These are phyloP conservation scores for Helicosporidium sp. DNA, from an alignment of 139 green algal species.

Conservation along the genomic window DNA sequence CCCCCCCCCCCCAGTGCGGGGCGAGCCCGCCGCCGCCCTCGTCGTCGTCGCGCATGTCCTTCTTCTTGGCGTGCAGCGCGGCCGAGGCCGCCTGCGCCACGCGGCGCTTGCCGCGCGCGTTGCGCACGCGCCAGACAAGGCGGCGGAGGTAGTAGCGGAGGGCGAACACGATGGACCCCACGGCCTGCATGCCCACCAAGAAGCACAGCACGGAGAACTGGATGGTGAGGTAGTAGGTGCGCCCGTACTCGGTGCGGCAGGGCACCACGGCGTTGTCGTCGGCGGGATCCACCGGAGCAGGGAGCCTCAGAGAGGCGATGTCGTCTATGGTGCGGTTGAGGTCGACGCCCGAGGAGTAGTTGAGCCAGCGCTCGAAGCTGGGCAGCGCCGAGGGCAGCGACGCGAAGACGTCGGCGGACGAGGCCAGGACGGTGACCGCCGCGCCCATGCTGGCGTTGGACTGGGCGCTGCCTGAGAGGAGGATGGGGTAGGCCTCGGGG, in stretches of 20 bases:
- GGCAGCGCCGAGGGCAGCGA: conserved; percentile 13
- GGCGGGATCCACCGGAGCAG: conserved; percentile 6
- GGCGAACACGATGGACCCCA: conserved; percentile 9
- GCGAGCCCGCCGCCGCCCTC: too few relatives aligned
- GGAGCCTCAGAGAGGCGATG: conserved; percentile 9
- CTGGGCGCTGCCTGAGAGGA: conserved; percentile 8
- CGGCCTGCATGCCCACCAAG: conserved; percentile 9
- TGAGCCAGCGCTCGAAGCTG: conserved; percentile 15
- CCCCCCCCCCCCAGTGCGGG: too few relatives aligned
- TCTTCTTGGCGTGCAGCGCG: conserved; percentile 11
- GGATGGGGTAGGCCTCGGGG: conserved; percentile 15
- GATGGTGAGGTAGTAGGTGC: conserved; percentile 11
- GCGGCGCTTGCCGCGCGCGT: conserved; percentile 14
- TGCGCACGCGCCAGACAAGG: conserved; percentile 8
- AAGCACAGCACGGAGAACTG: conserved; percentile 13
- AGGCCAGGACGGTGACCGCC: conserved; percentile 6
- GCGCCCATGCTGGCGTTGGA: conserved; percentile 5
- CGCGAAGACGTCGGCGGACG: conserved; percentile 10
- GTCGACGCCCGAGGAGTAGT: conserved; percentile 15
- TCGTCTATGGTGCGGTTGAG: conserved; percentile 12
- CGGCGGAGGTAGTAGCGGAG: conserved; percentile 11
- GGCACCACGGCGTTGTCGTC: conserved; percentile 1
- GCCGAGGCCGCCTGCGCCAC: conserved; percentile 5
- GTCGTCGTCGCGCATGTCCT: too few relatives aligned
- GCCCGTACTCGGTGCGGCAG: conserved; percentile 9